Base-by-base conservation (phyloP, 2,329 filamentous ascomycete species). In the Onygenales sp. region DNA sequence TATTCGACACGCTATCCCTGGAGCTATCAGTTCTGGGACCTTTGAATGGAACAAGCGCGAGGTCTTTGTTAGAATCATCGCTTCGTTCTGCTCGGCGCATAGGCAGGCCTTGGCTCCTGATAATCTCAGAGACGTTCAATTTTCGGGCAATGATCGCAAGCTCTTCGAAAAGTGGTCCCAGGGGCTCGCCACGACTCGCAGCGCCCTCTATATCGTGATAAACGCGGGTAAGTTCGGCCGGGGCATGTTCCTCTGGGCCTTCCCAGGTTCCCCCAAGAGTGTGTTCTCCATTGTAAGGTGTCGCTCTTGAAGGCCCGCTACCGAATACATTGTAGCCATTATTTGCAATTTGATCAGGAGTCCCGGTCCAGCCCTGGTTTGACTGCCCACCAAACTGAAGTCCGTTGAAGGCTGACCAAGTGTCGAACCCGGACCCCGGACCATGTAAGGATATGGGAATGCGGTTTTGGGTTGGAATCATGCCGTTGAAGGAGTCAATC, bases 171-270 rank as follows among this genome's bases (percentile, higher is more conserved):
- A 67, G 59, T 10, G 46, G 58, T 14, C 63, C 63, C 27, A 67
- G 55, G 10, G 63, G 55, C 27, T 66, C 61, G 13, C 63, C 63
- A 9, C 58, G 60, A 44, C 60, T 61, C 32, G 59, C 63, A 14
- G 65, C 64, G 43, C 61, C 58, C 54, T 67, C 64, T 13, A 68
- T 68, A 21, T 58, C 61, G 32, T 56, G 58, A 51, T 68, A 66
- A 32, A 69, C 41, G n/a, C 55, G 54, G 21, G 57, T 59, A 51
- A 69, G 55, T 10, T 64, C 61, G 7, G 56, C 45, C 6, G 60
- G 58, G 21, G 59, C 47, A 27, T 53, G 43, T 17, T 54, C 56
- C 5, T 36, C 51, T 11, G 54, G 50, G 17, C 52, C 43, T 41
- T 50, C 43, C 55, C 55, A 58, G 49, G 14, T 10, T 9, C 21